A percentile compares a stretch with the other conserved stretches of the same genome.
phyloP scores from a whole-genome alignment of 2,329 filamentous ascomycete species.

The Cercospora sp. region DNA sequence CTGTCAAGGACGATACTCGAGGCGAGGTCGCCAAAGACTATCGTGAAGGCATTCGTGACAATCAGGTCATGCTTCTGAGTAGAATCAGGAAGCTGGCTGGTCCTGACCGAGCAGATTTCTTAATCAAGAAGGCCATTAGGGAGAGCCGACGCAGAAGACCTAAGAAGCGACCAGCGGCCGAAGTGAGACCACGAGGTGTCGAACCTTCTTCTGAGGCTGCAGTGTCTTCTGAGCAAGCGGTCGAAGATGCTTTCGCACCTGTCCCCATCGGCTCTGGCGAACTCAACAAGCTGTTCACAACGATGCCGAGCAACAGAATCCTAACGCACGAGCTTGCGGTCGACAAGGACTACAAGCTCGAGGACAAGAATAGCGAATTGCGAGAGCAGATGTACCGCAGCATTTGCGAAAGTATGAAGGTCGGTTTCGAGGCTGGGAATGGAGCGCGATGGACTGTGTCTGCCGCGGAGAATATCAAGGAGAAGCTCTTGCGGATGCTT shows the following conservation, averaged over 20 bases:
- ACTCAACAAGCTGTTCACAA: slow-evolving; percentile 56
- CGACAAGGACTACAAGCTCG: slow-evolving; percentile 72
- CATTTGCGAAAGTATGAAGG: slow-evolving; percentile 62
- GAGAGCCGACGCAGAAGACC: slow-evolving; percentile 67
- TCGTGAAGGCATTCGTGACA: slow-evolving; percentile 75
- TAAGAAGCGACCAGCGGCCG: slow-evolving; percentile 65
- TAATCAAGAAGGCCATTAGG: slow-evolving; percentile 73
- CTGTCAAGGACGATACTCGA: slow-evolving; percentile 74
- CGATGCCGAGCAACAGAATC: slow-evolving; percentile 70
- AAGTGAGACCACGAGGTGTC: slow-evolving; percentile 67
- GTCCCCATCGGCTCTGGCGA: slow-evolving; percentile 40
- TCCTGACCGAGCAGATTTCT: slow-evolving; percentile 65
- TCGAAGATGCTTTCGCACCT: slow-evolving; percentile 23
- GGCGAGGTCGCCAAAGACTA: slow-evolving; percentile 74
- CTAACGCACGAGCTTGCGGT: slow-evolving; percentile 78
- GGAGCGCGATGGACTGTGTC: slow-evolving; percentile 68
- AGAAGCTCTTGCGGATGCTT: slow-evolving; percentile 70
- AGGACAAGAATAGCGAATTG: slow-evolving; percentile 57
- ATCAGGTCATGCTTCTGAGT: slow-evolving; percentile 75
- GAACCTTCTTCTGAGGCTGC: slow-evolving; percentile 26
- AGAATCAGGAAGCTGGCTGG: slow-evolving; percentile 77
- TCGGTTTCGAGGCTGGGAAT: slow-evolving; percentile 62
- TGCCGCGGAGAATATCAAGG: slow-evolving; percentile 69
- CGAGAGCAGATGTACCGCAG: slow-evolving; percentile 61
- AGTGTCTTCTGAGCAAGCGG: slow-evolving; percentile 24